Evolutionary conservation across 2,329 filamentous ascomycete genomes (phyloP), one percentile per base, ranked within the genome.

Genomic region (Domatiomyces catenatus): DNA sequence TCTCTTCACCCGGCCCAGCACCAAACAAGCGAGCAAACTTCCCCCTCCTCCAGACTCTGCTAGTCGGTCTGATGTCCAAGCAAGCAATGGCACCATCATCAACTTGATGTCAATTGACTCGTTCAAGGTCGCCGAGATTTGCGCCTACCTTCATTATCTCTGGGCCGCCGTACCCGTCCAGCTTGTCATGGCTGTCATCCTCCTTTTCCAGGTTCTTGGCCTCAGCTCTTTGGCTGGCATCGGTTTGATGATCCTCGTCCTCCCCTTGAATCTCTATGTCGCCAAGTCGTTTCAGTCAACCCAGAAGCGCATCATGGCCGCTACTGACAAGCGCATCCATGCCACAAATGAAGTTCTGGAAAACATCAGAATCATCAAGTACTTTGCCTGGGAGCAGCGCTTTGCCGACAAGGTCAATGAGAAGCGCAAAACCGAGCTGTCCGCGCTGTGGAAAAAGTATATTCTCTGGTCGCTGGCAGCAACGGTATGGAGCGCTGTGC

Each of bases 51-150:
- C 56, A 17, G 61, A 60, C 32, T 61, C 22, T n/a, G 51, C 63
- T n/a, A 58, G 53, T 55, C n/a, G 50, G 15, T 51, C 54, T 17
- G 82, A 87, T 54, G 77, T 83, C 52, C 87, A 94, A 69, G 90
- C 88, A 42, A 95, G 92, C 54, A 76, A 93, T 48, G 92, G 93
- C 55, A 94, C 92, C n/a, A 95, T 98, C 62, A 98, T 98, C 71
- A 98, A 96, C 66, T 74, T 98, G 58, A 98, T 98, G 92, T 93
- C 92, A 8, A 93, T 98, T 42, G 93, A 98, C 71, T 95, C 90
- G 46, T 96, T 96, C 79, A 98, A 98, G 70, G 87, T 98, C 50
- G 85, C 86, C 55, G 92, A 98, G 64, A 83, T 94, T 52, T 92
- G 87, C 39, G 85, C 90, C 0, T 98, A 98, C 64, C 72, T 98